phyloP scores from a whole-genome alignment of 352 stramenopile species.

The Globisporangium sylvaticum region DNA sequence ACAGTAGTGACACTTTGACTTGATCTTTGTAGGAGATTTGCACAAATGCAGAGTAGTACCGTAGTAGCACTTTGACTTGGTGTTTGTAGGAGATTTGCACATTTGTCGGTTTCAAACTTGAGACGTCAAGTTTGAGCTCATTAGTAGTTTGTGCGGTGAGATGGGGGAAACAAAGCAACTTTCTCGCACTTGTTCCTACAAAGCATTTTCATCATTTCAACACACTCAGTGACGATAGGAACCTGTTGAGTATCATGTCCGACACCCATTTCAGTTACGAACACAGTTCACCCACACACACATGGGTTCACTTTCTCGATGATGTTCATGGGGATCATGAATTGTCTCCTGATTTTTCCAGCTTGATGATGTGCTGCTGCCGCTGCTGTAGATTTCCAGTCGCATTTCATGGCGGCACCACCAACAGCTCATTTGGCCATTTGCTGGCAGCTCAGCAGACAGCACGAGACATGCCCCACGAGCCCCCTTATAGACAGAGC shows the following conservation, averaged over 20 bases:
- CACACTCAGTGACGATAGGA: neutral
- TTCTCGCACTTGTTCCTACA: too few species aligned
- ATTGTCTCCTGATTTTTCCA: neutral
- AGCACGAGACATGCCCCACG: neutral
- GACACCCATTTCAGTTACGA: neutral
- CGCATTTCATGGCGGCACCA: neutral
- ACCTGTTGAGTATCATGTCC: too few species aligned
- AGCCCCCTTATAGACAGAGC: neutral
- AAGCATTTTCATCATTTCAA: neutral
- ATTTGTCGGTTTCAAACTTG: too few species aligned
- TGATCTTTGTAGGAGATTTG: too few species aligned
- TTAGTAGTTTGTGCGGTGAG: too few species aligned
- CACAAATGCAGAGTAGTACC: too few species aligned
- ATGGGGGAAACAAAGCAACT: too few species aligned
- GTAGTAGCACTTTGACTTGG: too few species aligned
- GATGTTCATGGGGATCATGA: neutral
- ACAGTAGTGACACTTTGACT: too few species aligned
- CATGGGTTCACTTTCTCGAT: neutral
- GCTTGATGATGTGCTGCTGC: neutral
- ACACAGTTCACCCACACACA: neutral
- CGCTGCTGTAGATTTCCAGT: neutral
- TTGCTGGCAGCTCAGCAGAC: neutral
- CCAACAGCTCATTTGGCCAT: neutral
- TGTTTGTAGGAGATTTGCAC: too few species aligned
- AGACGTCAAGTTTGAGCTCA: too few species aligned